These are phyloP conservation scores for Annulohypoxylon stygium DNA, from an alignment of 495 filamentous ascomycete genomes.

Conservation along the genomic window DNA sequence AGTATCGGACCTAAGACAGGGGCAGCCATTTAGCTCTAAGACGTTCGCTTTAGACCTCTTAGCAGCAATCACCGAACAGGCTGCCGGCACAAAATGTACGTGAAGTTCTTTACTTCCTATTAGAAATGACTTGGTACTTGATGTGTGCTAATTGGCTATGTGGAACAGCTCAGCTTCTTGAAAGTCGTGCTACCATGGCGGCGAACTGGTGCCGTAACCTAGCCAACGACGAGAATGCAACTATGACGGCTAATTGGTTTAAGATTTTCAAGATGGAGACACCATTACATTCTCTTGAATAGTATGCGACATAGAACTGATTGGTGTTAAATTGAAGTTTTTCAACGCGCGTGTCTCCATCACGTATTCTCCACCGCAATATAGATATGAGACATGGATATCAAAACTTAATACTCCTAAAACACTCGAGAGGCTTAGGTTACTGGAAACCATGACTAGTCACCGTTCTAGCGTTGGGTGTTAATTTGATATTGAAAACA, in stretches of 20 bases:
- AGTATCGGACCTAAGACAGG: background rate
- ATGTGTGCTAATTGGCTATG: background rate
- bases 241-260: background rate
- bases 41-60: constrained; percentile 15
- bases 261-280: background rate
- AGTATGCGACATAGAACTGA: background rate
- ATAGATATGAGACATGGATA: no score
- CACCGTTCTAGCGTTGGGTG: background rate
- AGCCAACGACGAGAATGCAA: no score
- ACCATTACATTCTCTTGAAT: no score
- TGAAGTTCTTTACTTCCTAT: background rate
- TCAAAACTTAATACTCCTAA: background rate
- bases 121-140: background rate
- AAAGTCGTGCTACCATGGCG: background rate
- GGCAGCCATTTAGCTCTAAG: background rate
- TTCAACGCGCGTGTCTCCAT: no score
- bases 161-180: background rate
- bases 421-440: background rate
- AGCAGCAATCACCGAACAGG: background rate
- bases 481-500: background rate
- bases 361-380: background rate
- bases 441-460: background rate
- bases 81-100: no score
- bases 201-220: no score
- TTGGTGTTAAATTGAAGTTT: background rate